Conservation (phyloP, 345 rosid genomes). For the Citrus australasica region DNA sequence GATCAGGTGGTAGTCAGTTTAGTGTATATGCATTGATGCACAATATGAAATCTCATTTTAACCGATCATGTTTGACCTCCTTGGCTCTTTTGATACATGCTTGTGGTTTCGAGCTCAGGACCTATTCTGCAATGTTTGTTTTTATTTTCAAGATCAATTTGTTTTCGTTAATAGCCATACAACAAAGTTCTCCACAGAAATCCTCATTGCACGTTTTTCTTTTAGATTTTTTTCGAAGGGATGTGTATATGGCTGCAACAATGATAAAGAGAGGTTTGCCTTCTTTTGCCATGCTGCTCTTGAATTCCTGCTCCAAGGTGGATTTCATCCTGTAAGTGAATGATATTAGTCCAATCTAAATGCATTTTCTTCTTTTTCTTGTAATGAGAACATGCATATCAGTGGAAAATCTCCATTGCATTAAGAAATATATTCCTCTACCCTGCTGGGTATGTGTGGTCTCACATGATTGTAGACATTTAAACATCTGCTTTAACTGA, state of each 20-base stretch:
- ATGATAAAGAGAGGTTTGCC: constrained; percentile 84
- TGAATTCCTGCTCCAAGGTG: constrained; percentile 82
- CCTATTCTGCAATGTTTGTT: neutral
- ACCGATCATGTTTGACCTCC: neutral
- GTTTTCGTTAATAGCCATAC: neutral
- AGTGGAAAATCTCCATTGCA: neutral
- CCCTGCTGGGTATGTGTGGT: neutral
- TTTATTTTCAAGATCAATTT: neutral
- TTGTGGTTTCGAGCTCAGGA: neutral
- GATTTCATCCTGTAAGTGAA: constrained; percentile 76
- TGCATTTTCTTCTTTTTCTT: neutral
- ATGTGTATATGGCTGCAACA: constrained; percentile 69
- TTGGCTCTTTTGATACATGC: neutral
- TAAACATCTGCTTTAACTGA: neutral
- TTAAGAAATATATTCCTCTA: neutral
- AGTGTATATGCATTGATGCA: neutral
- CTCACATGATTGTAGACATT: neutral
- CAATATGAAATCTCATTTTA: neutral
- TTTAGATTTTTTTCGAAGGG: constrained; percentile 67
- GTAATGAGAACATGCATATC: neutral
- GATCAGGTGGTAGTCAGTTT: neutral
- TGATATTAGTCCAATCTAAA: neutral
- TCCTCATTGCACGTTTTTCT: constrained; percentile 8
- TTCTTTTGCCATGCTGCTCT: constrained; percentile 97
- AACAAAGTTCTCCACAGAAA: neutral